Evolutionary conservation across 2,329 filamentous ascomycete species (phyloP), one percentile per base, ranked within the genome.

Genomic region (Xylariomycetidae sp.): DNA sequence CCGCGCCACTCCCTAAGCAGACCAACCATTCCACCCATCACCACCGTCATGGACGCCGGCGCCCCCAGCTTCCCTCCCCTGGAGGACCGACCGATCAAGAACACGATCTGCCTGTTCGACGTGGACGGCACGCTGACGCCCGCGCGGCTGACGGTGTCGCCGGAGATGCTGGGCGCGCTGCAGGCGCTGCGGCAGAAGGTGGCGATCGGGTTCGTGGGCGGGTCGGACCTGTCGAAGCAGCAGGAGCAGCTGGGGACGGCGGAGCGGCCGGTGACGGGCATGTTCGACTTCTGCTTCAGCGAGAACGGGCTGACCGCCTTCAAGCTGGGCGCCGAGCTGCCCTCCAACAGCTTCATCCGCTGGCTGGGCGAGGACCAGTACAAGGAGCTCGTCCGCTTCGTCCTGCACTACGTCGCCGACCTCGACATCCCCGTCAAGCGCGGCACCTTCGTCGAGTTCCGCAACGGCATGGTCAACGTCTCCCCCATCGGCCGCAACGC

Each of bases 221-320:
- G 92, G 58, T 92, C 85, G 52, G 84, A 96, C 71, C 76, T 95
- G 43, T 67, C 63, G 59, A 96, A 98, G 71, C 92, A 96, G 66
- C 87, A 96, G 64, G 92, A 96, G 64, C 90, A 96, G 68, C 76
- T 96, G 42, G 88, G 88, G 58, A 73, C 76, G 4, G 59, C 74
- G 17, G 66, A 73, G 37, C 61, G 65, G 18, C 72, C 82, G 48
- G 90, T 96, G 41, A 88, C 80, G 32, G 70, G 77, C 42, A 79
- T 96, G 53, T 98, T 98, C 70, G 92, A 98, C 71, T 98, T 86
- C 68, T 92, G 84, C 76, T 98, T 98, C 68, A 72, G 88, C 38
- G 92, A 98, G 70, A 98, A 98, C 66, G 92, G 92, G 9, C 77
- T 98, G 48, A 93, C 85, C 2, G 92, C 90, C 26, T 94, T 75